phyloP scores from a whole-genome alignment of 2,329 filamentous ascomycete species.

The Neurospora crassa region DNA sequence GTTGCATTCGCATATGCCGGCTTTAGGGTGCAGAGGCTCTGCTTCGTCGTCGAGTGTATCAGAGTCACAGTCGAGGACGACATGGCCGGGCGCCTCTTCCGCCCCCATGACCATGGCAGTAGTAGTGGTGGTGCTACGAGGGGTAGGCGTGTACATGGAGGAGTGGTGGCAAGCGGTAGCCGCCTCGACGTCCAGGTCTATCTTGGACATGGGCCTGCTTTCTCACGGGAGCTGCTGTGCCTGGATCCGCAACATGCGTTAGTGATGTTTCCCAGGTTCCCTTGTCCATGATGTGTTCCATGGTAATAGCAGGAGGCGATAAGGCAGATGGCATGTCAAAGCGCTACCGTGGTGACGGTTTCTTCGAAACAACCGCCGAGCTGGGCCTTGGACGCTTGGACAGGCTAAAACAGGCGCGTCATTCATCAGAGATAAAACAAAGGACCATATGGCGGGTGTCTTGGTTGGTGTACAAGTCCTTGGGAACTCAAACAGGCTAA shows the following conservation, averaged over 20 bases:
- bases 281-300: neutral
- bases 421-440: constrained; percentile 5
- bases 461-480: constrained; percentile 7
- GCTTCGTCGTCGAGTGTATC: neutral
- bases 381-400: neutral
- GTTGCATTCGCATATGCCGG: neutral
- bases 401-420: neutral
- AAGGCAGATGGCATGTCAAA: neutral
- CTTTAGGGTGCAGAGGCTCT: neutral
- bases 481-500: constrained; percentile 13
- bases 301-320: neutral
- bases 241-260: neutral
- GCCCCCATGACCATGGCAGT: constrained; percentile 5
- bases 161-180: constrained; percentile 14
- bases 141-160: neutral
- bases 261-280: neutral
- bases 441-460: constrained; percentile 4
- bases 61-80: neutral
- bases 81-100: constrained; percentile 5
- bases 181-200: constrained; percentile 11
- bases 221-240: neutral
- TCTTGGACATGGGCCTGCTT: neutral
- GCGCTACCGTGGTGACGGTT: neutral
- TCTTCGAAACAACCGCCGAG: neutral
- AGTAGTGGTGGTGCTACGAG: neutral